Percentiles rank a stretch among this genome's conserved stretches.
These are phyloP conservation scores for Stenogyne calaminthoides DNA, from an alignment of 305 asterid species.

Conservation along the genomic window DNA sequence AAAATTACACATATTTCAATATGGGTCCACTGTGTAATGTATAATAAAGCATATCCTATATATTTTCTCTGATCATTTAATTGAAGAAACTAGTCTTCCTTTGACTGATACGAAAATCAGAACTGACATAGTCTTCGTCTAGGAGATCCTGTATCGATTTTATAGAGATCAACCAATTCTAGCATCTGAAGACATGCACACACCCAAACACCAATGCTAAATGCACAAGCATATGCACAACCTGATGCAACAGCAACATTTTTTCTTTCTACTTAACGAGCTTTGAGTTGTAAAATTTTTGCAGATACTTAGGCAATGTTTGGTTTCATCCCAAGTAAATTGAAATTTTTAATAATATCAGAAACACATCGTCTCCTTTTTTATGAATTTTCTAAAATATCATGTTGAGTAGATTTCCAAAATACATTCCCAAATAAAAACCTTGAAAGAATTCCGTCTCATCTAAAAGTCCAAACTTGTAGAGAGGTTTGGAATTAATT, in stretches of 20 bases:
- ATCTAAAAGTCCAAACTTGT: too few species aligned
- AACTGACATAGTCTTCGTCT: neutral
- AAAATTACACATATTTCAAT: neutral
- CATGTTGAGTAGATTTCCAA: neutral
- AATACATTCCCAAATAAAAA: neutral
- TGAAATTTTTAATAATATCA: neutral
- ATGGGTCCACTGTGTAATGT: neutral
- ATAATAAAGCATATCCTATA: slow-evolving; percentile 1
- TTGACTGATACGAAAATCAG: neutral
- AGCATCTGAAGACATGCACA: slow-evolving; percentile 23
- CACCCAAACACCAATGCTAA: slow-evolving; percentile 16
- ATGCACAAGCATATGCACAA: slow-evolving; percentile 1
- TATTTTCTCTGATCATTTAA: neutral
- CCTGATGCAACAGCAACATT: slow-evolving; percentile 5
- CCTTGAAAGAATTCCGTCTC: too few species aligned
- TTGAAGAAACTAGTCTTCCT: slow-evolving; percentile 10
- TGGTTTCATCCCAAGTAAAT: neutral
- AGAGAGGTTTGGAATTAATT: too few species aligned
- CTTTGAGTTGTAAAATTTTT: slow-evolving; percentile 1
- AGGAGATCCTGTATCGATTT: neutral
- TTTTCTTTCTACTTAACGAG: slow-evolving; percentile 6
- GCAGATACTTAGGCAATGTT: slow-evolving; percentile 6
- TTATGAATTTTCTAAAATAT: neutral
- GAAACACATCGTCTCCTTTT: neutral
- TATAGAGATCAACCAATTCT: slow-evolving; percentile 12